A percentile compares a stretch with the other conserved stretches of the same genome.
phyloP scores from a whole-genome alignment of 2,329 filamentous ascomycete genomes.

The Capronia epimyces region DNA sequence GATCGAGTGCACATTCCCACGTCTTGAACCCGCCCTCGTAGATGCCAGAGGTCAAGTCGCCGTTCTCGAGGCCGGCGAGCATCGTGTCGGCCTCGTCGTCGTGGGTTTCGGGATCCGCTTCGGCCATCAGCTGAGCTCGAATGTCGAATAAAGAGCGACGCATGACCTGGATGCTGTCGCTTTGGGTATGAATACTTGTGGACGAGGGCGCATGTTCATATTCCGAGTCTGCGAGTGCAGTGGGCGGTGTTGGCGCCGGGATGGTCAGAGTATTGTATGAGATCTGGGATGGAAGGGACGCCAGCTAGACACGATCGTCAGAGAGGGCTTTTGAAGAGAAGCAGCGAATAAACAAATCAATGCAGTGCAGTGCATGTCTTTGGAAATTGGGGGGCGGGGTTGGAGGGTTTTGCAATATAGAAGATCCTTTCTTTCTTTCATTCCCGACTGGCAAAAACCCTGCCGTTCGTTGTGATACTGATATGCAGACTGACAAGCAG shows the following conservation, averaged over 20 bases:
- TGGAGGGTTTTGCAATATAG: too few relatives aligned
- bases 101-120: slow-evolving; percentile 40
- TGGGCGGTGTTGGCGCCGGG: neutral
- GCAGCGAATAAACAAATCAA: too few relatives aligned
- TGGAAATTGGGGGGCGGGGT: too few relatives aligned
- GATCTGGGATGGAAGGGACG: slow-evolving; percentile 49
- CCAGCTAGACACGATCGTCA: slow-evolving; percentile 8
- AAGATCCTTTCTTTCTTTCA: too few relatives aligned
- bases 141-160: slow-evolving; percentile 60
- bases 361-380: too few relatives aligned
- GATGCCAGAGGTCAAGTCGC: slow-evolving; percentile 51
- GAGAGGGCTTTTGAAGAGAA: slow-evolving; percentile 2
- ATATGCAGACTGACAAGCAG: neutral
- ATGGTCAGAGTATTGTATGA: slow-evolving; percentile 51
- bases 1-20: slow-evolving; percentile 61
- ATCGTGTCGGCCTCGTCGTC: slow-evolving; percentile 33
- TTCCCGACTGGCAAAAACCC: too few relatives aligned
- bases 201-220: neutral
- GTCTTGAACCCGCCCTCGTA: slow-evolving; percentile 66
- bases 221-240: too few relatives aligned
- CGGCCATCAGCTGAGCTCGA: slow-evolving; percentile 58
- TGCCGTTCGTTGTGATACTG: too few relatives aligned
- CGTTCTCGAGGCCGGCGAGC: slow-evolving; percentile 47
- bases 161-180: neutral
- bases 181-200: neutral